These are phyloP conservation scores for Amanita rubescens DNA, from an alignment of 768 basidiomycete species.

Conservation along the genomic window DNA sequence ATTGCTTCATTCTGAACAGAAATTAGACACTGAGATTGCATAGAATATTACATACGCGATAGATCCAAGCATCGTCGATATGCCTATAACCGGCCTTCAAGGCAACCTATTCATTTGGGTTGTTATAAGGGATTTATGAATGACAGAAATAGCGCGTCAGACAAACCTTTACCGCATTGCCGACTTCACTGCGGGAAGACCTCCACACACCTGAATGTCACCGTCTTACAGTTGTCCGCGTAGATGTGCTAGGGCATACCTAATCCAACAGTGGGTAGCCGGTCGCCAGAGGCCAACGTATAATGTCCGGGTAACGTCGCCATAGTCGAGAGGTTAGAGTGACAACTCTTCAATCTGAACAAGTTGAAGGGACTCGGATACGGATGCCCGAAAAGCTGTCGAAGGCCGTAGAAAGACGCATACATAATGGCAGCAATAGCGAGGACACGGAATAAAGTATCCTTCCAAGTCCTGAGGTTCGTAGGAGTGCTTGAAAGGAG, in stretches of 20 bases:
- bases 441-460: constrained; percentile 5
- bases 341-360: not conserved
- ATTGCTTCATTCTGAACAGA: constrained; percentile 56
- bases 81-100: constrained; percentile 59
- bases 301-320: constrained; percentile 38
- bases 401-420: constrained; percentile 7
- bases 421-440: constrained; percentile 12
- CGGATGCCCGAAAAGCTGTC: not conserved
- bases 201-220: constrained; percentile 51
- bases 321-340: constrained; percentile 8
- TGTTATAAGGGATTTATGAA: not conserved
- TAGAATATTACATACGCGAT: constrained; percentile 33
- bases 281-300: constrained; percentile 57
- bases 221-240: not conserved
- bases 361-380: not conserved
- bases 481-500: not conserved
- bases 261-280: constrained; percentile 60
- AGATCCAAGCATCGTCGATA: constrained; percentile 70
- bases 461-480: constrained; percentile 2
- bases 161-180: constrained; percentile 53
- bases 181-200: constrained; percentile 50
- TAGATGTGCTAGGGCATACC: constrained; percentile 27
- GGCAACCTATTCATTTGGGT: constrained; percentile 33
- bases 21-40: not conserved
- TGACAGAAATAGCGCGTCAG: not conserved